phyloP scores from a whole-genome alignment of 306 rosid species.

The Erythrophleum fordii region DNA sequence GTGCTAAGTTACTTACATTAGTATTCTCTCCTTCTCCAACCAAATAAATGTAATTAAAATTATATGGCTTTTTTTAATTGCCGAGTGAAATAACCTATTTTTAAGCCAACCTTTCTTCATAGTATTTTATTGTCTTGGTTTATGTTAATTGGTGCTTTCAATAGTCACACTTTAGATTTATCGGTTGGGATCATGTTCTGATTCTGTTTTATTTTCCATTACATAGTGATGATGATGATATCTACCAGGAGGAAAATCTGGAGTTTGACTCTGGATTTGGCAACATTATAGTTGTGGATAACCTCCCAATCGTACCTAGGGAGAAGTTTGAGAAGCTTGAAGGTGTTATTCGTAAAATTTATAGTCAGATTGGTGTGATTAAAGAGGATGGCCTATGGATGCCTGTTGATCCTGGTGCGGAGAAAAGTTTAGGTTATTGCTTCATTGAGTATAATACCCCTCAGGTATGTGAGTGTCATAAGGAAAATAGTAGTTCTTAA shows the following conservation, averaged over 20 bases:
- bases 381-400: slow-evolving; percentile 68
- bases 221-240: slow-evolving; percentile 62
- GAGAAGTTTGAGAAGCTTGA: slow-evolving; percentile 69
- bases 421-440: slow-evolving; percentile 60
- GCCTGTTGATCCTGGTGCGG: slow-evolving; percentile 56
- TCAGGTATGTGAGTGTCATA: slow-evolving; percentile 40
- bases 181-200: background rate
- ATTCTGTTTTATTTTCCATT: background rate
- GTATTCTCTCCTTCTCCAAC: background rate
- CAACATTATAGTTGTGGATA: slow-evolving; percentile 62
- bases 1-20: background rate
- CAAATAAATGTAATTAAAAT: background rate
- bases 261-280: slow-evolving; percentile 64
- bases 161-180: background rate
- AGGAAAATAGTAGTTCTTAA: background rate
- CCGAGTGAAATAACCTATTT: background rate
- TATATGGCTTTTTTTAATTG: background rate
- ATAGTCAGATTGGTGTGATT: slow-evolving; percentile 64
- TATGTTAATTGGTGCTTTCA: background rate
- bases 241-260: slow-evolving; percentile 45
- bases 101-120: background rate
- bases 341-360: slow-evolving; percentile 61
- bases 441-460: slow-evolving; percentile 68
- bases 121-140: background rate
- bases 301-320: slow-evolving; percentile 62